Conservation (phyloP, 306 rosid species). For the Geum urbanum region DNA sequence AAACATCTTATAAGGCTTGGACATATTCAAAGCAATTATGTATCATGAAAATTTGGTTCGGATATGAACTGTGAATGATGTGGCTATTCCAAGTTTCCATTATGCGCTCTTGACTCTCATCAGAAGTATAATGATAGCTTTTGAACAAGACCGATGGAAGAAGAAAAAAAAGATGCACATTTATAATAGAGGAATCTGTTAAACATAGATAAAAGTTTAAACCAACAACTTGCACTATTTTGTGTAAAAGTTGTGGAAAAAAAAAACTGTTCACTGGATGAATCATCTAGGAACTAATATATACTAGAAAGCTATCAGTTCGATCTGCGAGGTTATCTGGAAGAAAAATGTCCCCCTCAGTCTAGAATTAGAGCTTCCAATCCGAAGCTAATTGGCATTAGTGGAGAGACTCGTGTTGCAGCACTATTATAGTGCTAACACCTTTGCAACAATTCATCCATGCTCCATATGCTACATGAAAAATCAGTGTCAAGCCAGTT, state of each 20-base stretch:
- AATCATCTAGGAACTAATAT: constrained; percentile 2
- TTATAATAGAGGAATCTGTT: background rate
- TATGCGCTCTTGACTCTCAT: too few species aligned
- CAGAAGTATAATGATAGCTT: too few species aligned
- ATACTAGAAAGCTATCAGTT: background rate
- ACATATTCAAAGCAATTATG: background rate
- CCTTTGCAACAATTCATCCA: constrained; percentile 48
- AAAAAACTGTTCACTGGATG: background rate
- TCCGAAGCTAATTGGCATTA: background rate
- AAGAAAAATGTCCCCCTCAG: constrained; percentile 28
- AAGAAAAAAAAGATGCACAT: background rate
- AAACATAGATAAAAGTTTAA: background rate
- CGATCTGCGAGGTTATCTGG: constrained; percentile 1
- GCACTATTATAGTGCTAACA: background rate
- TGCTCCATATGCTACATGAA: constrained; percentile 37
- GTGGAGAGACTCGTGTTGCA: background rate
- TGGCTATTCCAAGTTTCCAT: too few species aligned
- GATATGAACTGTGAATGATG: background rate
- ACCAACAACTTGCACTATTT: constrained; percentile 1
- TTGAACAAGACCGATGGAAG: background rate
- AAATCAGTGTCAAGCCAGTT: constrained; percentile 42
- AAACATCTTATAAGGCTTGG: background rate
- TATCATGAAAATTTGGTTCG: background rate
- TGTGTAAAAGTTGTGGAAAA: background rate
- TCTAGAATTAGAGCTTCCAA: background rate